Base-by-base conservation (phyloP, 768 basidiomycete species). In the Russula griseocarnosa region DNA sequence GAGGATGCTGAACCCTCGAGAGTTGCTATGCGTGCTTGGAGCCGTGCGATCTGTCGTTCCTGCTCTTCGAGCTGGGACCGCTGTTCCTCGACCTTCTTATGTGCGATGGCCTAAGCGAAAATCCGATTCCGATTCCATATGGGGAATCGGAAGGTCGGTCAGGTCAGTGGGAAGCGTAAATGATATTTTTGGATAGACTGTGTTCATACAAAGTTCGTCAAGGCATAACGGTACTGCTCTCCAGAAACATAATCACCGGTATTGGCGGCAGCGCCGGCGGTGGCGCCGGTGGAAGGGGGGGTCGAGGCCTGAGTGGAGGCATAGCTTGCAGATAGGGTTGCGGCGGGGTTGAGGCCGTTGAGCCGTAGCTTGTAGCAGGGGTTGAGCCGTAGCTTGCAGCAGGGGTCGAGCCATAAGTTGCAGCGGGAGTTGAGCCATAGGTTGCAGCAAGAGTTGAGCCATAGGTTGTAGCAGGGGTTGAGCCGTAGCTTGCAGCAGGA, bases 61-160 rank as follows among this genome's bases (percentile, higher is more conserved):
- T 92, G 91, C 72, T 90, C 87, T 70, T 91, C 87, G 24, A 93
- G 81, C 70, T 93, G 90, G 14, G 70, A 71, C 13, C 91, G 79
- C 72, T 93, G 91, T 69, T 87, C 83, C 73, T 93, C 91, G 68
- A 93, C 91, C 74, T 89, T 92, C 74, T 92, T 87, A 78, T 93
- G 91, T 32, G 91, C 91, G 72, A 92, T 88, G 59, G 89, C 83
- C 90, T 90, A 71, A 38, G 32, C 10, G 34, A 18, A n/a, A n/a
- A 36, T 36, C 10, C 34, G 34, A 34, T 11, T 36, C 36, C 38
- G 16, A 40, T 1, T 46, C 42, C 22, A n/a, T 14, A 9, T 44
- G 30, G 36, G 32, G 8, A 53, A 32, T 58, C 58, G 42, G 38
- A 16, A 28, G 50, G 7, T 18, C 10, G 4, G 18, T 32, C n/a